Conservation (phyloP, 1,284 basidiomycete species). For the Abortiporus biennis region DNA sequence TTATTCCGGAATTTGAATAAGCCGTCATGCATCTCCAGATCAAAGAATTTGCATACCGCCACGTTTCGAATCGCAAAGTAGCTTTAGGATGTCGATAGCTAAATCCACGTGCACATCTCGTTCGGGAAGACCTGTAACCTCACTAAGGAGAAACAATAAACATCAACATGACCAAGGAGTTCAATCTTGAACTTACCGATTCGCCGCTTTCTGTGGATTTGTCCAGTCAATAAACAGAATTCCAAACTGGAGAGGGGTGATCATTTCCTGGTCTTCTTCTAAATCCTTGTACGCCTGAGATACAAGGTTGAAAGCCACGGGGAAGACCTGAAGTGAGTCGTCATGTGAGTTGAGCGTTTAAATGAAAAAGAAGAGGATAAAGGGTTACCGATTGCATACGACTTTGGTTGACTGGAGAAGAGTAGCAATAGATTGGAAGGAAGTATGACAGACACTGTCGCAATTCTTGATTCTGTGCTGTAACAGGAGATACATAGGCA, state of each 20-base stretch:
- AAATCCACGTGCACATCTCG: conserved; percentile 68
- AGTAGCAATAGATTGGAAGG: conserved; percentile 88
- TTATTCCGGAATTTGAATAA: neutral
- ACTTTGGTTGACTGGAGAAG: conserved; percentile 70
- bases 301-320: conserved; percentile 65
- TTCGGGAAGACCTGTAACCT: conserved; percentile 20
- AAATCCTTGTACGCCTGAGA: conserved; percentile 60
- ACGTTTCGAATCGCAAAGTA: conserved; percentile 39
- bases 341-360: neutral
- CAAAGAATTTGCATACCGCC: conserved; percentile 23
- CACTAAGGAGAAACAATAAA: conserved; percentile 17
- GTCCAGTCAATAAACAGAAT: conserved; percentile 88
- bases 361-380: neutral
- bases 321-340: conserved; percentile 53
- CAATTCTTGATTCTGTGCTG: conserved; percentile 75
- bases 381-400: conserved; percentile 63
- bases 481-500: conserved; percentile 83
- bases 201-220: conserved; percentile 66
- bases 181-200: conserved; percentile 38
- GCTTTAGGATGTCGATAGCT: conserved; percentile 65
- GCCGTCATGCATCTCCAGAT: neutral
- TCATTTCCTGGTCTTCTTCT: conserved; percentile 72
- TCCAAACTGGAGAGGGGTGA: conserved; percentile 76
- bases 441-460: conserved; percentile 93
- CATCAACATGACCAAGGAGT: conserved; percentile 15